Evolutionary conservation across 176 grass and related monocot genomes (phyloP).

Genomic region (Musa schizocarpa): DNA sequence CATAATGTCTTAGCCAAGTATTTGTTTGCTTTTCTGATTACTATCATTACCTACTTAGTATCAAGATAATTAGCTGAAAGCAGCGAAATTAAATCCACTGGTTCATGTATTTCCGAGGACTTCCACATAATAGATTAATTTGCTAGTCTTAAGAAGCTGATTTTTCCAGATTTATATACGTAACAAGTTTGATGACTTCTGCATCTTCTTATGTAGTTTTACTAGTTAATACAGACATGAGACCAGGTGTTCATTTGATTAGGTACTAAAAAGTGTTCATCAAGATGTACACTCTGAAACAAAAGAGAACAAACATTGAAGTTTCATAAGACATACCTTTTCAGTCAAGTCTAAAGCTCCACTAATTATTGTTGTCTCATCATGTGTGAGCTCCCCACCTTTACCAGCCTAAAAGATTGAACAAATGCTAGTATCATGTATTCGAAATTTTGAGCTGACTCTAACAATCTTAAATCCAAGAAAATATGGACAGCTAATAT

Average conservation of each 20-base stretch:
- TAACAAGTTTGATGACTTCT: background rate
- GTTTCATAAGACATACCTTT: constrained; percentile 41
- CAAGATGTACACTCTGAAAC: background rate
- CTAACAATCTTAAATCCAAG: background rate
- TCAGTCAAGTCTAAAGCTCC: constrained; percentile 97
- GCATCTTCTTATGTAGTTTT: background rate
- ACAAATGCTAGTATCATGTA: background rate
- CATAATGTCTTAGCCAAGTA: too few relatives aligned
- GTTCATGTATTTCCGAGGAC: too few relatives aligned
- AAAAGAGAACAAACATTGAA: background rate
- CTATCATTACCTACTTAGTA: too few relatives aligned
- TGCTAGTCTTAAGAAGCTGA: too few relatives aligned
- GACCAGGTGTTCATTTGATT: background rate
- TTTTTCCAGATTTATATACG: too few relatives aligned
- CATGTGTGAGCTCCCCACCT: constrained; percentile 98
- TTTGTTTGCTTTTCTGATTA: too few relatives aligned
- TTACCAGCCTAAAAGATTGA: constrained; percentile 64
- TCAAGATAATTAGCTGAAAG: too few relatives aligned
- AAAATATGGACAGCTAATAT: background rate
- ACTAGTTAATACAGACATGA: background rate
- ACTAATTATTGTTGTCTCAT: constrained; percentile 99
- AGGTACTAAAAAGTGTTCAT: background rate
- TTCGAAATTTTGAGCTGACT: background rate
- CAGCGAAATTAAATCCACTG: too few relatives aligned
- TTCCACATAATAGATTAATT: too few relatives aligned